phyloP scores from a whole-genome alignment of 495 filamentous ascomycete genomes.

The Penicillium canescens region DNA sequence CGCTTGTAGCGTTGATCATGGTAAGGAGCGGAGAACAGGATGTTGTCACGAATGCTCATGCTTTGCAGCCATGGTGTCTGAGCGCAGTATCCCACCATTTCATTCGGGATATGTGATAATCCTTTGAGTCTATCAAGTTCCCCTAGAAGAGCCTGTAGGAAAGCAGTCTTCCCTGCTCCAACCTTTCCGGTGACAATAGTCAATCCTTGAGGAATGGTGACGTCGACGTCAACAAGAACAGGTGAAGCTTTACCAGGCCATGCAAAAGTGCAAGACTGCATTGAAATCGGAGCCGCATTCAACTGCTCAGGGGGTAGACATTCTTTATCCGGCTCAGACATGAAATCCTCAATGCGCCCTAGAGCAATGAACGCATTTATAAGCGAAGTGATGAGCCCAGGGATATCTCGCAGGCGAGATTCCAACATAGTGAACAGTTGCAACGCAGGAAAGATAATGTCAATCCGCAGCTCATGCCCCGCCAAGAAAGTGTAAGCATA shows the following conservation, averaged over 20 bases:
- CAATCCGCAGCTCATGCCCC: constrained; percentile 63
- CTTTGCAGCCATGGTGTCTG: constrained; percentile 90
- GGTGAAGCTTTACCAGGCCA: constrained; percentile 67
- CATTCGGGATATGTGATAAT: constrained; percentile 56
- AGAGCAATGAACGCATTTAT: constrained; percentile 76
- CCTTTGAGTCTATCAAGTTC: constrained; percentile 71
- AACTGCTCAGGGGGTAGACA: constrained; percentile 32
- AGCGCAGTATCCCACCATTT: constrained; percentile 77
- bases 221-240: constrained; percentile 62
- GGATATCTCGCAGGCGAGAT: constrained; percentile 65
- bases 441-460: constrained; percentile 79
- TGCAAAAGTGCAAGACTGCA: constrained; percentile 68
- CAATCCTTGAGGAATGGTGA: constrained; percentile 63
- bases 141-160: constrained; percentile 75
- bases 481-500: constrained; percentile 73
- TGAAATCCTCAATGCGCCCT: constrained; percentile 78
- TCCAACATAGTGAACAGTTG: constrained; percentile 77
- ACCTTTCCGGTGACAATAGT: constrained; percentile 73
- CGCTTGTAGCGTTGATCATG: constrained; percentile 62
- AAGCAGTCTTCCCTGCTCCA: constrained; percentile 76
- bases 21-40: constrained; percentile 72
- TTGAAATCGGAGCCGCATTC: constrained; percentile 36
- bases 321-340: constrained; percentile 78
- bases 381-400: constrained; percentile 66
- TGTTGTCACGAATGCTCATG: constrained; percentile 86